These are phyloP conservation scores for Primulina huaijiensis DNA, from an alignment of 257 asterid species.

Conservation along the genomic window DNA sequence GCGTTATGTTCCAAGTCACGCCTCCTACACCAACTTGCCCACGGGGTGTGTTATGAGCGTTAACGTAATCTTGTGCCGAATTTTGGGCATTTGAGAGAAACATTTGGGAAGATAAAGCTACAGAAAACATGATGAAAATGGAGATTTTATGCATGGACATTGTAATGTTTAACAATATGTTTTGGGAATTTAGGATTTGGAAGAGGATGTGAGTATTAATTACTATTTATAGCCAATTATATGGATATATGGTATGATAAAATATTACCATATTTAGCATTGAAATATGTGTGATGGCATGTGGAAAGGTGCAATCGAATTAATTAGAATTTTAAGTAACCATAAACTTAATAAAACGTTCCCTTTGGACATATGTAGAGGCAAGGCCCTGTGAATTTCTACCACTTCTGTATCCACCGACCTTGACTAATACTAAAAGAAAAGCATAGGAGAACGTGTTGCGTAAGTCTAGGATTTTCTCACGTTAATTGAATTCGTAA, in stretches of 20 bases:
- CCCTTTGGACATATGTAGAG: slow-evolving; percentile 18
- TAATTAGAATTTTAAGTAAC: slow-evolving; percentile 24
- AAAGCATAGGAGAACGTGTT: slow-evolving; percentile 19
- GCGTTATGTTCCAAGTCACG: slow-evolving; percentile 38
- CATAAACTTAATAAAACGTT: slow-evolving; percentile 19
- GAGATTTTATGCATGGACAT: slow-evolving; percentile 22
- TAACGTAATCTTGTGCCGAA: slow-evolving; percentile 33
- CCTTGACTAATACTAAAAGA: slow-evolving; percentile 25
- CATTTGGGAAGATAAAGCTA: not conserved
- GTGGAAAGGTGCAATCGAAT: slow-evolving; percentile 11
- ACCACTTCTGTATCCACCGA: not conserved
- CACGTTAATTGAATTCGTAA: slow-evolving; percentile 7
- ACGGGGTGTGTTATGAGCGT: slow-evolving; percentile 39
- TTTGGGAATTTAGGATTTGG: slow-evolving; percentile 16
- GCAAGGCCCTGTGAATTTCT: not conserved
- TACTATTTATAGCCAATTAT: slow-evolving; percentile 30
- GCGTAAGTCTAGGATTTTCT: slow-evolving; percentile 32
- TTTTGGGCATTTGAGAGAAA: slow-evolving; percentile 26
- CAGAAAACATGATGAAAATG: not conserved
- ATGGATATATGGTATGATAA: not conserved
- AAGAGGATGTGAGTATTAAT: slow-evolving; percentile 7
- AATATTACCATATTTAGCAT: slow-evolving; percentile 19
- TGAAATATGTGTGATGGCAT: slow-evolving; percentile 22
- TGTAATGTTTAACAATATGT: not conserved
- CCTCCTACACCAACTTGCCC: slow-evolving; percentile 31